A percentile compares a stretch with the other conserved stretches of the same genome.
Evolutionary conservation across 306 rosid species (phyloP).

Genomic region (Albizia julibrissin): DNA sequence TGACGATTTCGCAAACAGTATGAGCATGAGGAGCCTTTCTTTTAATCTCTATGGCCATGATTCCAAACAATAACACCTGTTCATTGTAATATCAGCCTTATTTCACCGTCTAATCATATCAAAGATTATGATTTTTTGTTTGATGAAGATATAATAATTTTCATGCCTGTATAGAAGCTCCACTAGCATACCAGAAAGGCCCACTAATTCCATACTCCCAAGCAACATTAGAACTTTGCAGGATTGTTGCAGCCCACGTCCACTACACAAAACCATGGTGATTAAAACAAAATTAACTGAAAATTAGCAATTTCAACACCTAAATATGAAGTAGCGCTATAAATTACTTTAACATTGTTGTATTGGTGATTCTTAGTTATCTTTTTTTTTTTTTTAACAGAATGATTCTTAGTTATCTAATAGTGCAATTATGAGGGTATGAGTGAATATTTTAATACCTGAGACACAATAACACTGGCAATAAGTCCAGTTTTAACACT

Average conservation of each 20-base stretch:
- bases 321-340: neutral
- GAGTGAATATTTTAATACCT: conserved; percentile 48
- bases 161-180: conserved; percentile 90
- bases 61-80: conserved; percentile 85
- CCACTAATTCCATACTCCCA: conserved; percentile 96
- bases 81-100: conserved; percentile 13
- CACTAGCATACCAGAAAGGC: conserved; percentile 99
- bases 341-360: neutral
- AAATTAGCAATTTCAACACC: neutral
- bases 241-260: conserved; percentile 96
- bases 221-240: conserved; percentile 95
- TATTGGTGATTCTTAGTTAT: neutral
- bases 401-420: neutral
- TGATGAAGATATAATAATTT: neutral
- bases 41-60: conserved; percentile 96
- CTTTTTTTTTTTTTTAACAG: no score
- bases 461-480: conserved; percentile 95
- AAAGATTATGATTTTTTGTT: neutral
- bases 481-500: conserved; percentile 89
- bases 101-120: conserved; percentile 4
- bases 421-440: neutral
- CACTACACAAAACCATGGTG: conserved; percentile 53
- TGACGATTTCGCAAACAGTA: conserved; percentile 91
- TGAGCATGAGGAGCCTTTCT: conserved; percentile 96
- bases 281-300: neutral